phyloP scores from a whole-genome alignment of 495 filamentous ascomycete species.

The Pseudotulostoma volvatum region DNA sequence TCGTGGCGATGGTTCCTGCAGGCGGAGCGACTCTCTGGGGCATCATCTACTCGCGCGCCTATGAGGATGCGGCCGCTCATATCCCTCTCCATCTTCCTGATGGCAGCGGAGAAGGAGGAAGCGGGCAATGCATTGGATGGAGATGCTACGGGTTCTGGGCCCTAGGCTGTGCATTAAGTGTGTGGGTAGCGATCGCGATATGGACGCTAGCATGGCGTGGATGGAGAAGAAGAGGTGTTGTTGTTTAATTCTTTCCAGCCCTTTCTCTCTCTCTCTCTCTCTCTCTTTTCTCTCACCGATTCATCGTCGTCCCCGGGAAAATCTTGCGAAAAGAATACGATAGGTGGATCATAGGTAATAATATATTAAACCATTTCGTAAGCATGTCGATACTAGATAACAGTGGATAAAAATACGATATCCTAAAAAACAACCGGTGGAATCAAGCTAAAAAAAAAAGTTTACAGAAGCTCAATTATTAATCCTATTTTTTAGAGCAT shows the following conservation, averaged over 20 bases:
- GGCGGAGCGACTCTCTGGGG: slow-evolving; percentile 76
- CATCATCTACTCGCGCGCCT: slow-evolving; percentile 61
- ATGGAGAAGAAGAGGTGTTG: slow-evolving; percentile 64
- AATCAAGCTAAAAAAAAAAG: no score
- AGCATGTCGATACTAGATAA: no score
- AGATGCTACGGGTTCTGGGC: slow-evolving; percentile 79
- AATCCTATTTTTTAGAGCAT: no score
- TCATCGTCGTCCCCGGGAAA: no score
- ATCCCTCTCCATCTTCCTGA: no score
- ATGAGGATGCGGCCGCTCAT: slow-evolving; percentile 41
- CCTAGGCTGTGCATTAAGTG: slow-evolving; percentile 47
- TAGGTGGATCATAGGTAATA: not conserved
- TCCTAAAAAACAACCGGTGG: no score
- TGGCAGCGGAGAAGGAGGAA: slow-evolving; percentile 13
- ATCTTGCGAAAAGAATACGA: not conserved
- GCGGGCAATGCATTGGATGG: slow-evolving; percentile 46
- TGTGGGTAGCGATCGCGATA: slow-evolving; percentile 58
- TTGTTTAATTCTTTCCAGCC: slow-evolving; percentile 45
- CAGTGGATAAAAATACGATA: no score
- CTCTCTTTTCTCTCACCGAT: no score
- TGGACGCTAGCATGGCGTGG: slow-evolving; percentile 75
- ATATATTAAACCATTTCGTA: no score
- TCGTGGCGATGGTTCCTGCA: slow-evolving; percentile 81
- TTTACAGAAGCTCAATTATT: no score
- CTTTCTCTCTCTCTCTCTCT: no score